Conservation (phyloP, 2,329 filamentous ascomycete species). For the Bipolaris oryzae region DNA sequence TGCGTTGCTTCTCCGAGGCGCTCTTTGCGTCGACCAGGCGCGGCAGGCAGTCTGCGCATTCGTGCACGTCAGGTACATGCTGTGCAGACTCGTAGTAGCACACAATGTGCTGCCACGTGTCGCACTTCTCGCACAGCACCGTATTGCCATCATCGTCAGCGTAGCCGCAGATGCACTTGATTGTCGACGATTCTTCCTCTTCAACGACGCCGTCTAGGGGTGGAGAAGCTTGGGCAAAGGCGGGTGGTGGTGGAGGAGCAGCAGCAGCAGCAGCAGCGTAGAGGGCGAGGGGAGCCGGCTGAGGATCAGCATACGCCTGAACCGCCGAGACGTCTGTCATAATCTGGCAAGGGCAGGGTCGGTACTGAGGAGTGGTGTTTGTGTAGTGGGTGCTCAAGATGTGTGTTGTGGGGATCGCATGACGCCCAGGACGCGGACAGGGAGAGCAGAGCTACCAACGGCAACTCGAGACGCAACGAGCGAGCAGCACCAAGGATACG, state of each 20-base stretch:
- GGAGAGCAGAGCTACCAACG: constrained; percentile 32
- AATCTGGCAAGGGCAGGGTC: constrained; percentile 44
- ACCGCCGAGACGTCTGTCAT: constrained; percentile 53
- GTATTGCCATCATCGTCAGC: constrained; percentile 96
- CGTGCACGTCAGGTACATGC: constrained; percentile 78
- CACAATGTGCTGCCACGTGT: constrained; percentile 97
- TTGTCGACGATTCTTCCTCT: constrained; percentile 85
- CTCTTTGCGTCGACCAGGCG: constrained; percentile 73
- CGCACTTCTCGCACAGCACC: constrained; percentile 93
- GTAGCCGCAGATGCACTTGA: constrained; percentile 97
- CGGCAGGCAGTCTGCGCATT: constrained; percentile 87
- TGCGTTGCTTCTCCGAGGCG: constrained; percentile 74
- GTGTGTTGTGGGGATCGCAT: constrained; percentile 49
- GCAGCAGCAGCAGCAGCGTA: constrained; percentile 31
- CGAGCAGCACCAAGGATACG: constrained; percentile 27
- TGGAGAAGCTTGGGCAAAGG: constrained; percentile 46
- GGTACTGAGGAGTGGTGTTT: constrained; percentile 24
- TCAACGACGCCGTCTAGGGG: constrained; percentile 52
- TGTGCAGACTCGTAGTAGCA: constrained; percentile 85
- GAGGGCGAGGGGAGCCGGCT: constrained; percentile 48
- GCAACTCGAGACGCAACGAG: constrained; percentile 33
- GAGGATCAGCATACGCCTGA: constrained; percentile 51
- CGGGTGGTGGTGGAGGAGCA: constrained; percentile 40
- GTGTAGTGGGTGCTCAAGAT: constrained; percentile 45
- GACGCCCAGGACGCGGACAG: constrained; percentile 48